Evolutionary conservation across 176 grass and related monocot genomes (phyloP).

Genomic region (Saccharum officinarum): DNA sequence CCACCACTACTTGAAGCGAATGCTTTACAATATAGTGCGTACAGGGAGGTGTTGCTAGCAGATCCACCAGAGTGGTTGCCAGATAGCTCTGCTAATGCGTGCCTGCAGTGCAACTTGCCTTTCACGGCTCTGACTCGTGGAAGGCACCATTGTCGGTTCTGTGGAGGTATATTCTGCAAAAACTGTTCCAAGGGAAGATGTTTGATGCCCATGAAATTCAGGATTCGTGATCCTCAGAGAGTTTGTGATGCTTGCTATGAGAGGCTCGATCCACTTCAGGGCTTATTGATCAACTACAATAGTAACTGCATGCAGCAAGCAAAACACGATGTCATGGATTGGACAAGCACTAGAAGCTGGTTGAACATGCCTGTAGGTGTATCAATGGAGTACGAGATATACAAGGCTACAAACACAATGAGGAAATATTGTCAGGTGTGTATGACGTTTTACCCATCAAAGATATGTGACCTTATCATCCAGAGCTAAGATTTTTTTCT

Average conservation of each 20-base stretch:
- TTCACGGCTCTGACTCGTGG: conserved; percentile 74
- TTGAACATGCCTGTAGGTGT: conserved; percentile 83
- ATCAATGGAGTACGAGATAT: conserved; percentile 95
- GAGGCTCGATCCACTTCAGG: conserved; percentile 82
- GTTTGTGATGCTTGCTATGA: conserved; percentile 89
- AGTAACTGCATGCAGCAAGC: conserved; percentile 83
- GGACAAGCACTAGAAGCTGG: conserved; percentile 86
- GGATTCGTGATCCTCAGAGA: conserved; percentile 72
- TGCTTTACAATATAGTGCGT: conserved; percentile 47
- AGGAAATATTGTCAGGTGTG: conserved; percentile 84
- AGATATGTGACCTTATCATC: conserved; percentile 7
- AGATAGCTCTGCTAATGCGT: conserved; percentile 64
- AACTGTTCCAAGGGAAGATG: conserved; percentile 78
- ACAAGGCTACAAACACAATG: conserved; percentile 75
- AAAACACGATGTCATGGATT: conserved; percentile 96
- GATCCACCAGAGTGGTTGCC: conserved; percentile 90
- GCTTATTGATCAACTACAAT: conserved; percentile 75
- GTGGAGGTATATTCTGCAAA: conserved; percentile 86
- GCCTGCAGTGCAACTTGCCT: conserved; percentile 70
- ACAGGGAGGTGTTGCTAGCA: conserved; percentile 58
- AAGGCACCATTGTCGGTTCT: conserved; percentile 96
- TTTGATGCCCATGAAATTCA: conserved; percentile 86
- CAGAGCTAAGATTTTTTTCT: conserved; percentile 30
- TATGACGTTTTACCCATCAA: conserved; percentile 5
- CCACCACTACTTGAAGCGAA: conserved; percentile 64